Percentiles rank a stretch among this genome's conserved stretches.
phyloP scores from a whole-genome alignment of 768 basidiomycete species.

The Cystofilobasidium ferigula region DNA sequence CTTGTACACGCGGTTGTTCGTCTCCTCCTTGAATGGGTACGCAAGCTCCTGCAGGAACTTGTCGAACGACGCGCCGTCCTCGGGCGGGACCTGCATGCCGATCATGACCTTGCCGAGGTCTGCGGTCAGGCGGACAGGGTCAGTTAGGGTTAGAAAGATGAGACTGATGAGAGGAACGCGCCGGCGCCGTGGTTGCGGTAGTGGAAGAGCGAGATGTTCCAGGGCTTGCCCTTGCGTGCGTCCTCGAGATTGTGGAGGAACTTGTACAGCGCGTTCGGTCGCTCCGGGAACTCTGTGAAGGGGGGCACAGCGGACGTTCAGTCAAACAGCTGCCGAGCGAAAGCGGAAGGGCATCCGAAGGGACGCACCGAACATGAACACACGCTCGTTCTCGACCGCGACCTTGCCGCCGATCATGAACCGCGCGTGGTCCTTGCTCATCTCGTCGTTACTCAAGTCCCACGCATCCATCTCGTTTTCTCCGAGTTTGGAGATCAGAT shows the following conservation, averaged over 20 bases:
- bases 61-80: slow-evolving; percentile 57
- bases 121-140: slow-evolving; percentile 33
- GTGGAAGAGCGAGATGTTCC: slow-evolving; percentile 96
- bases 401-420: slow-evolving; percentile 87
- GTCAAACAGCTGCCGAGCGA: background rate
- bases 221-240: slow-evolving; percentile 41
- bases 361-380: slow-evolving; percentile 80
- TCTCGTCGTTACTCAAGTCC: slow-evolving; percentile 88
- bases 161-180: slow-evolving; percentile 42
- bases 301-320: background rate
- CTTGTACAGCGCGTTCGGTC: slow-evolving; percentile 78
- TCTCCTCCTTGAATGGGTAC: slow-evolving; percentile 87
- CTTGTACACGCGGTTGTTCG: slow-evolving; percentile 71
- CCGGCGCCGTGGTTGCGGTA: slow-evolving; percentile 97
- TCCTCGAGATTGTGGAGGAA: slow-evolving; percentile 72
- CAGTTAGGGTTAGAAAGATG: background rate
- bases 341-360: background rate
- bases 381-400: slow-evolving; percentile 65
- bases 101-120: slow-evolving; percentile 88
- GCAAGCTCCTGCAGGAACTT: slow-evolving; percentile 65
- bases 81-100: slow-evolving; percentile 76
- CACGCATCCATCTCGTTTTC: slow-evolving; percentile 63
- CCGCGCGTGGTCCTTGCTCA: slow-evolving; percentile 85
- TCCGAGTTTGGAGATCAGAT: slow-evolving; percentile 55
- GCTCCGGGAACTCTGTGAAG: slow-evolving; percentile 78